Evolutionary conservation across 2,329 filamentous ascomycete species (phyloP).

Genomic region (Ampelomyces quisqualis): DNA sequence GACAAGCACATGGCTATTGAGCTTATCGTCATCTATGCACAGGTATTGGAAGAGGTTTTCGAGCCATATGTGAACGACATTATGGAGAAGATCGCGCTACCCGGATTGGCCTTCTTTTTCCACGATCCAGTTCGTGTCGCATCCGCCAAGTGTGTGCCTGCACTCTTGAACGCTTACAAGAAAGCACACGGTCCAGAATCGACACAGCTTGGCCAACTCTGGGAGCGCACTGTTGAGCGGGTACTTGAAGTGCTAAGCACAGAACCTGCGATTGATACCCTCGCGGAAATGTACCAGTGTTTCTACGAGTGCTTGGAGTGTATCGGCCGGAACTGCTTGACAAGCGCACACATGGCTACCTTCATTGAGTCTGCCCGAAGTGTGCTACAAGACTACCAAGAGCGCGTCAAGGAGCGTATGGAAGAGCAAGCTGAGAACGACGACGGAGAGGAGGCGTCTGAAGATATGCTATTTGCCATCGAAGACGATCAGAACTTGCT

Average conservation of each 20-base stretch:
- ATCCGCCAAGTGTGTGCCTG: constrained; percentile 90
- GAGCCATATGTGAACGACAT: constrained; percentile 89
- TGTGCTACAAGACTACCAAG: constrained; percentile 89
- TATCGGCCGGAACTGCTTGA: constrained; percentile 80
- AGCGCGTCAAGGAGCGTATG: constrained; percentile 76
- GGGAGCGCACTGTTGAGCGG: constrained; percentile 83
- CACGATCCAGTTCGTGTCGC: constrained; percentile 95
- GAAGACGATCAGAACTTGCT: constrained; percentile 96
- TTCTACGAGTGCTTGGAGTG: constrained; percentile 99
- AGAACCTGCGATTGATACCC: constrained; percentile 91
- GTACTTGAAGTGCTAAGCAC: constrained; percentile 89
- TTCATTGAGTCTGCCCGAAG: constrained; percentile 87
- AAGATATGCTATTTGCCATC: constrained; percentile 85
- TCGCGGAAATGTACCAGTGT: constrained; percentile 99
- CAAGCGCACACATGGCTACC: constrained; percentile 72
- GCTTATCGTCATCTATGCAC: constrained; percentile 93
- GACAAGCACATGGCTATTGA: constrained; percentile 99
- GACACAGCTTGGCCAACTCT: constrained; percentile 75
- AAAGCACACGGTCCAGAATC: constrained; percentile 83
- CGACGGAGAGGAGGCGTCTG: constrained; percentile 85
- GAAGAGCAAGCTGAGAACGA: constrained; percentile 82
- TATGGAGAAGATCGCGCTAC: constrained; percentile 94
- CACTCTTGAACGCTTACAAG: constrained; percentile 91
- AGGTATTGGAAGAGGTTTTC: constrained; percentile 90
- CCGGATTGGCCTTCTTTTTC: constrained; percentile 97